These are phyloP conservation scores for Apiospora hydei DNA, from an alignment of 2,329 filamentous ascomycete species.

Conservation along the genomic window DNA sequence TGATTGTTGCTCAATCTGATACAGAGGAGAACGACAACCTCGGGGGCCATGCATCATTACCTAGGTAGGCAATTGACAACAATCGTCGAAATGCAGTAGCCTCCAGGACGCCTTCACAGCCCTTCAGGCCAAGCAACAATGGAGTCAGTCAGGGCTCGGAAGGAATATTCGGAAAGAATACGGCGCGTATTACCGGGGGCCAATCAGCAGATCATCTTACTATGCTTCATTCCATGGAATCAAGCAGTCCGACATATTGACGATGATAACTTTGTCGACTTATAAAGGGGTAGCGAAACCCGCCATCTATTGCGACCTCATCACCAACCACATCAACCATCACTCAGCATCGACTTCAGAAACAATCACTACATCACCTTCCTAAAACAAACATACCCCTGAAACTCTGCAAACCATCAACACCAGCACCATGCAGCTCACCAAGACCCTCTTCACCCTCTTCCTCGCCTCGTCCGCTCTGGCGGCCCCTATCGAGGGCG, in stretches of 20 bases:
- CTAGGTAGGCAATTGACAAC: no score
- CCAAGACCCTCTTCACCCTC: slow-evolving; percentile 5
- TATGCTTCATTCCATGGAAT: neutral
- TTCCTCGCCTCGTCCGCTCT: neutral
- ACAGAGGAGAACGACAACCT: neutral
- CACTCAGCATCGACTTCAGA: neutral
- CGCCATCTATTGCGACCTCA: neutral
- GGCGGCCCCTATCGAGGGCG: neutral
- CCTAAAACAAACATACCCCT: no score
- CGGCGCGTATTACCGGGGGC: neutral
- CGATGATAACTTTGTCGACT: neutral
- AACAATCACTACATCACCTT: neutral
- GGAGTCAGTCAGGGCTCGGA: neutral
- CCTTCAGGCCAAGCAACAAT: neutral
- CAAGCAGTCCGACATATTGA: neutral
- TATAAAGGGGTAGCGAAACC: neutral
- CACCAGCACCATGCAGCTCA: neutral
- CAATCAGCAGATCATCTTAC: neutral
- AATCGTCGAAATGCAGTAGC: no score
- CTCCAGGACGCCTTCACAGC: neutral
- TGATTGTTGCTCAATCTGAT: neutral
- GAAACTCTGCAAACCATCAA: neutral
- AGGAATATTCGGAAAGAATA: neutral
- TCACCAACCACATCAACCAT: neutral
- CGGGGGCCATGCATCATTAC: no score